These are phyloP conservation scores for Thalassiosira delicatula DNA, from an alignment of 352 stramenopile species.

Conservation along the genomic window DNA sequence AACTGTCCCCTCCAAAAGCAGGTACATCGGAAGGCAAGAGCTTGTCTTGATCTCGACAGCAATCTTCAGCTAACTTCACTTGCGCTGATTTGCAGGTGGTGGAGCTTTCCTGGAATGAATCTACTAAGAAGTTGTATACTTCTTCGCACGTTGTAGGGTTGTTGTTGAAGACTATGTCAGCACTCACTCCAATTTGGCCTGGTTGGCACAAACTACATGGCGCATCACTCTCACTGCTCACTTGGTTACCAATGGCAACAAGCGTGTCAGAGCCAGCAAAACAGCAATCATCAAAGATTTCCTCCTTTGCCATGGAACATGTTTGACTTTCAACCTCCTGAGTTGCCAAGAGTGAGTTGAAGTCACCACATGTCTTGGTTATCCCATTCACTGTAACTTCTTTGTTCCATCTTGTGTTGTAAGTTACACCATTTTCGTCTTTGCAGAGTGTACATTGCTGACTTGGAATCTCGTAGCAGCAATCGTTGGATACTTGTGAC, in stretches of 20 bases:
- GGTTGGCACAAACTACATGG: constrained; percentile 59
- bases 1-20: constrained; percentile 35
- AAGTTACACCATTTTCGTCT: constrained; percentile 63
- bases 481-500: constrained; percentile 48
- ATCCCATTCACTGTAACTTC: constrained; percentile 63
- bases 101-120: constrained; percentile 20
- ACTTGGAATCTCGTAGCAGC: constrained; percentile 55
- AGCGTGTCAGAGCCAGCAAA: constrained; percentile 68
- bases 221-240: constrained; percentile 33
- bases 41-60: constrained; percentile 29
- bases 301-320: constrained; percentile 55
- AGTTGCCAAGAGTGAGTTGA: constrained; percentile 67
- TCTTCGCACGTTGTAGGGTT: constrained; percentile 55
- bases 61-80: constrained; percentile 31
- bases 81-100: constrained; percentile 34
- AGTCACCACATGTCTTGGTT: constrained; percentile 65
- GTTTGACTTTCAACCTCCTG: constrained; percentile 62
- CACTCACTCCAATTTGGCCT: constrained; percentile 54
- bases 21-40: constrained; percentile 26
- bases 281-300: constrained; percentile 57
- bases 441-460: constrained; percentile 60
- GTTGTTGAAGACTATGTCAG: constrained; percentile 54
- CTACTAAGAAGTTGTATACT: constrained; percentile 60
- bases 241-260: constrained; percentile 43
- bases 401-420: constrained; percentile 68